Evolutionary conservation across 768 basidiomycete genomes (phyloP), one percentile per base, ranked within the genome.

Genomic region (Aureoboletus auriporus): DNA sequence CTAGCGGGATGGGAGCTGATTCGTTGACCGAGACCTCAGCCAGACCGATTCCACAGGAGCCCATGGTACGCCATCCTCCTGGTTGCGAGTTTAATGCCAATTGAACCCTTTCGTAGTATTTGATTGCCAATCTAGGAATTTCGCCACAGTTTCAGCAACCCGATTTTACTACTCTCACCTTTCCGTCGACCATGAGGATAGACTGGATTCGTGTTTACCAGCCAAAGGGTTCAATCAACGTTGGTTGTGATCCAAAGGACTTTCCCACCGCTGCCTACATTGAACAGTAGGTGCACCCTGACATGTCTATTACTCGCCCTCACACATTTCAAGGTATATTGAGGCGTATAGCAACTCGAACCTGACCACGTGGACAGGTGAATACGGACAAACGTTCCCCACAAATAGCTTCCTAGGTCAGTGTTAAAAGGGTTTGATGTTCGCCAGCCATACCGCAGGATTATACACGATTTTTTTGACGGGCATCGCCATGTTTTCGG

Each of bases 131-230:
- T 65, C 70, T 93, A 59, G 93, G 91, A 45, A 83, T 95, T 68
- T 93, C 90, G 4, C 69, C 72, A 45, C 89, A 86, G 65, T 96
- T 96, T 58, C 84, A 83, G 10, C 55, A 66, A 5, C 81, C 93
- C 43, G 85, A 96, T 69, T 74, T 89, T 42, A 67, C 76, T 14
- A 73, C 85, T 50, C 70, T 95, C 17, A 71, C 69, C 14, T 93
- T 90, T 70, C 92, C 93, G 8, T 66, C 83, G 5, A 71, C 60
- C 3, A 84, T 96, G 89, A 73, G 71, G 41, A 73, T 95, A 36
- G 91, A 96, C 63, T 96, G 86, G 71, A 81, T 97, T 46, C 81
- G 94, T 20, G 89, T 98, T 8, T 98, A 96, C 67, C 94, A 96
- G 63, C 80, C 80, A 3, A 71, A 76, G 59, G 66, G 79, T 52